Evolutionary conservation across 1,139 yeast species (phyloP).

Genomic region (Magnusiomyces tetraspermus): DNA sequence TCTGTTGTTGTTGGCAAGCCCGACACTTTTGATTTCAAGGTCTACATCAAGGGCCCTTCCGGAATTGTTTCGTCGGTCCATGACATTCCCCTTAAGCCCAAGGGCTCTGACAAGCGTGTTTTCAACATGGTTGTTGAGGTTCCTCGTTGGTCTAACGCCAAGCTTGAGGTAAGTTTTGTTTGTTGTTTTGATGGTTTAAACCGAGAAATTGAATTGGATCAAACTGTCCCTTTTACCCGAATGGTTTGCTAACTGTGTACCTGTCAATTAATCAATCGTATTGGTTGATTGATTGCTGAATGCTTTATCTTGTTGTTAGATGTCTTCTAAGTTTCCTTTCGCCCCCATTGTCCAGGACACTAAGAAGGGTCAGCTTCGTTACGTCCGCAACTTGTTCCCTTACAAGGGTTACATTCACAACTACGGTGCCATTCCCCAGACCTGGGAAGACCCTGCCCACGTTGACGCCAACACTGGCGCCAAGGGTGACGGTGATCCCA

Average conservation of each 20-base stretch:
- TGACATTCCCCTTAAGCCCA: conserved; percentile 73
- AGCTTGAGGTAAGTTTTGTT: conserved; percentile 53
- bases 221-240: too few species aligned
- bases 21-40: conserved; percentile 73
- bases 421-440: conserved; percentile 97
- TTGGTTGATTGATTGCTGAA: background rate
- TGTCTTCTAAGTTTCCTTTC: conserved; percentile 31
- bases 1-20: conserved; percentile 71
- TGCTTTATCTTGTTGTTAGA: conserved; percentile 28
- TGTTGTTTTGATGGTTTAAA: too few species aligned
- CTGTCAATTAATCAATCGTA: too few species aligned
- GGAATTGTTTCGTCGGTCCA: conserved; percentile 75
- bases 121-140: conserved; percentile 89
- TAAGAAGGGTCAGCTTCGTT: conserved; percentile 77
- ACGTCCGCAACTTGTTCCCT: conserved; percentile 88
- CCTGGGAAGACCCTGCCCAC: conserved; percentile 75
- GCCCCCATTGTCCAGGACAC: conserved; percentile 93
- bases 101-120: conserved; percentile 42
- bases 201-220: background rate
- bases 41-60: conserved; percentile 50
- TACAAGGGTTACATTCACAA: conserved; percentile 94
- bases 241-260: too few species aligned
- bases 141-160: conserved; percentile 93
- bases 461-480: conserved; percentile 41
- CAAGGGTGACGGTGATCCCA: conserved; percentile 90